Conservation (phyloP, 257 asterid genomes). For the Voacanga thouarsii region DNA sequence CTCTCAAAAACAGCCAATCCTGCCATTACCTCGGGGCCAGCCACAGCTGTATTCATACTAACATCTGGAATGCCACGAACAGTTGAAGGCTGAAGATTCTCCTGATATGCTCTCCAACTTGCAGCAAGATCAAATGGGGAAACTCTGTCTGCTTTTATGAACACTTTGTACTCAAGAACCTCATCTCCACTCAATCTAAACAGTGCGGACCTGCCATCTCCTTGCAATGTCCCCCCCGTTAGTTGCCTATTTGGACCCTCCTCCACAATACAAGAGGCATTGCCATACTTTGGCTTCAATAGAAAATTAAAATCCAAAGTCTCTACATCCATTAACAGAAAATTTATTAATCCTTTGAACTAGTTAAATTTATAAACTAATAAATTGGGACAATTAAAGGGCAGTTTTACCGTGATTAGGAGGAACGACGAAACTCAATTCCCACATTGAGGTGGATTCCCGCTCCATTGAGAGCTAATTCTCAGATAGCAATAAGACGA, state of each 20-base stretch:
- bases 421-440: slow-evolving; percentile 90
- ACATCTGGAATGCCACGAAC: slow-evolving; percentile 97
- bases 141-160: slow-evolving; percentile 73
- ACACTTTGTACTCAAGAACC: slow-evolving; percentile 71
- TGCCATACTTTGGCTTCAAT: slow-evolving; percentile 66
- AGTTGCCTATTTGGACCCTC: slow-evolving; percentile 82
- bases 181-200: slow-evolving; percentile 62
- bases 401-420: slow-evolving; percentile 48
- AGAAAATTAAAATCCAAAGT: slow-evolving; percentile 90
- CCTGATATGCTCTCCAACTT: slow-evolving; percentile 97
- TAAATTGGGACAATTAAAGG: not conserved
- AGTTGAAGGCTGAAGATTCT: slow-evolving; percentile 81
- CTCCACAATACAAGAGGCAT: slow-evolving; percentile 66
- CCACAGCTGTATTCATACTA: slow-evolving; percentile 58
- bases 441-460: slow-evolving; percentile 94
- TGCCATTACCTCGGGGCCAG: slow-evolving; percentile 50
- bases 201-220: slow-evolving; percentile 68
- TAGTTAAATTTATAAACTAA: not conserved
- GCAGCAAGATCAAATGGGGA: slow-evolving; percentile 98
- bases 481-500: not conserved
- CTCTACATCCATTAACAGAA: slow-evolving; percentile 38
- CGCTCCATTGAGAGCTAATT: slow-evolving; percentile 89
- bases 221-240: slow-evolving; percentile 71
- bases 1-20: not conserved
- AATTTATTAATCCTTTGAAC: slow-evolving; percentile 20